Conservation (phyloP, 2,329 filamentous ascomycete species). For the Cladophialophora exuberans region DNA sequence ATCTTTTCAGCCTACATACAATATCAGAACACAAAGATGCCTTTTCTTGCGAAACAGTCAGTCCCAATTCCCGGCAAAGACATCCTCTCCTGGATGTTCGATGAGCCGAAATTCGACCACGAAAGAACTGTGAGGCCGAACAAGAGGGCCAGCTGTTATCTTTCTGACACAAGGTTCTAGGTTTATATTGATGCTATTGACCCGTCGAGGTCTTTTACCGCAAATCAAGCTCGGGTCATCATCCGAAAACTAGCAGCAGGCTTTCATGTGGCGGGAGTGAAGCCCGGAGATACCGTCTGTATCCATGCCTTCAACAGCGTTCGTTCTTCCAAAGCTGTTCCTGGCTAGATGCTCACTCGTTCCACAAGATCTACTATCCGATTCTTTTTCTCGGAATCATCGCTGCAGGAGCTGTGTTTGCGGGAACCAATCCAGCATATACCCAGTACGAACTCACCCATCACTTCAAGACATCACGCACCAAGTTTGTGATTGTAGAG, state of each 20-base stretch:
- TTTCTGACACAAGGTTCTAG: conserved; percentile 20
- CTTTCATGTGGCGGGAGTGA: conserved; percentile 37
- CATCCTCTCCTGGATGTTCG: conserved; percentile 59
- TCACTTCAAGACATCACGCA: conserved; percentile 47
- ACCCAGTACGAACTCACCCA: conserved; percentile 52
- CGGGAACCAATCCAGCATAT: conserved; percentile 55
- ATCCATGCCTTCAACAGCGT: conserved; percentile 60
- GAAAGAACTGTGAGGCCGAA: conserved; percentile 49
- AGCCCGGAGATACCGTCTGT: conserved; percentile 57
- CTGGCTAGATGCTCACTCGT: neutral
- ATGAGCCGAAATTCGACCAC: conserved; percentile 52
- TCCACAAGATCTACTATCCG: conserved; percentile 42
- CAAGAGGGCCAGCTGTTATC: neutral
- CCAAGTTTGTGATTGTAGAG: conserved; percentile 51
- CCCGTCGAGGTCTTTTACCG: conserved; percentile 35
- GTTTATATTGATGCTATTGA: conserved; percentile 55
- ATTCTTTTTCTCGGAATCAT: conserved; percentile 47
- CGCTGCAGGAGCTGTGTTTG: conserved; percentile 53
- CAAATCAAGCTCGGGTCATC: conserved; percentile 31
- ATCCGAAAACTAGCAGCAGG: conserved; percentile 57
- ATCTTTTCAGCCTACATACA: no score
- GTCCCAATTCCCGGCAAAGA: conserved; percentile 53
- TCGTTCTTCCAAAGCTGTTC: neutral
- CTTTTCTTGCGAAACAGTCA: conserved; percentile 20
- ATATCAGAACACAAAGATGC: no score